phyloP scores from a whole-genome alignment of 2,329 filamentous ascomycete species.

The Cordyceps farinosa region DNA sequence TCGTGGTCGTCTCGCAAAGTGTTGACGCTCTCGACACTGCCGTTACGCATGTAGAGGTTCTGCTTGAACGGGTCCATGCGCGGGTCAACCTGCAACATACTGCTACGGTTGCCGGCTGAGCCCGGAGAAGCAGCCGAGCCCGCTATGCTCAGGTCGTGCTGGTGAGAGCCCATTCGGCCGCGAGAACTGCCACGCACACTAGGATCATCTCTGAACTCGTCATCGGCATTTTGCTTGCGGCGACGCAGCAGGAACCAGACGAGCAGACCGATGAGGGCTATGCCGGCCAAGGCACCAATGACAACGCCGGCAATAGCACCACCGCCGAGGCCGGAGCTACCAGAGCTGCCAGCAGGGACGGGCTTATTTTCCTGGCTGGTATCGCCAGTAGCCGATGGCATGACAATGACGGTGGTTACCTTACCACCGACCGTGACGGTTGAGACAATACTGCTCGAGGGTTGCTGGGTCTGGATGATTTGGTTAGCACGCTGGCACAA shows the following conservation, averaged over 20 bases:
- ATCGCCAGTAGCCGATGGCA: constrained; percentile 37
- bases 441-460: constrained; percentile 30
- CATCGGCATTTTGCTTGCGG: constrained; percentile 42
- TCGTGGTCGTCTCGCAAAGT: constrained; percentile 63
- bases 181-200: constrained; percentile 50
- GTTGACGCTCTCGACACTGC: constrained; percentile 60
- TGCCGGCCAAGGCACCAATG: constrained; percentile 45
- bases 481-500: not conserved
- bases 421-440: constrained; percentile 55
- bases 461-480: not conserved
- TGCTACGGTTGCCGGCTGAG: constrained; percentile 48
- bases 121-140: constrained; percentile 30
- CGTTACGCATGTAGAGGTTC: constrained; percentile 54
- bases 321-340: constrained; percentile 34
- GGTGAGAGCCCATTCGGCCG: constrained; percentile 44
- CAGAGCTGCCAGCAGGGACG: constrained; percentile 20
- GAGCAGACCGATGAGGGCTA: constrained; percentile 37
- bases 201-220: constrained; percentile 42
- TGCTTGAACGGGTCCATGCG: constrained; percentile 59
- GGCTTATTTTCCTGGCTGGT: constrained; percentile 21
- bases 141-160: constrained; percentile 39
- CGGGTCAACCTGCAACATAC: constrained; percentile 57
- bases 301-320: constrained; percentile 52
- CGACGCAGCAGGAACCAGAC: constrained; percentile 36
- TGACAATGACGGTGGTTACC: constrained; percentile 53